Evolutionary conservation across 495 filamentous ascomycete genomes (phyloP), one percentile per base, ranked within the genome.

Genomic region (Aspergillus wentii): DNA sequence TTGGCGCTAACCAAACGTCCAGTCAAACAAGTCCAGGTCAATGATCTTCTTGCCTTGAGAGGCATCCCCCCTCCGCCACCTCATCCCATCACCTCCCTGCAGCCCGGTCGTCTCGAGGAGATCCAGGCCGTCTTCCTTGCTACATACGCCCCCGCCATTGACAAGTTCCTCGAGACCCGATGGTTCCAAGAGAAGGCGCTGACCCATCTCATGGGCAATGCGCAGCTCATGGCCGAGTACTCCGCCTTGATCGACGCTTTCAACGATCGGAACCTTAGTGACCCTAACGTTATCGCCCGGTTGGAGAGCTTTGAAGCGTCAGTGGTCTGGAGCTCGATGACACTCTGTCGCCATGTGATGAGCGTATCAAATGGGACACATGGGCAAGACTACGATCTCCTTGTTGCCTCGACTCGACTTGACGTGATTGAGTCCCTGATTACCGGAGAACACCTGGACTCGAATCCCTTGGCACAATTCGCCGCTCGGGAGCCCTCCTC

Each of bases 101-200:
- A 72, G 18, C 67, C 70, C 1, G 64, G 66, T 17, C 61, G 66
- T 10, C 53, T 83, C 21, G 78, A 84, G 42, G 82, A 94, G 57
- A 79, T 89, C 38, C 76, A 78, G 40, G 76, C 77, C 40, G 69
- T 92, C 8, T 94, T 86, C 61, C 67, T 76, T 40, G 80, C 81
- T 30, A 79, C 86, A 34, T 95, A 92, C 55, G 78, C 78, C 13
- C 75, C 77, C 1, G 87, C 84, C 17, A 78, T 95, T 23, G 78
- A 86, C 49, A 77, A 76, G 38, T 82, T 94, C 42, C 75, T 95
- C 38, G 89, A 95, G 48, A 83, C 87, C n/a, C 71, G 71, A 20
- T 95, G 88, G 88, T 95, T 83, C 56, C 62, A 72, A 35, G 72
- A 62, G 52, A 74, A 61, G 52, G 78, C 62, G 23, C 45, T 73